These are phyloP conservation scores for Phytophthora lateralis DNA, from an alignment of 352 stramenopile genomes.

Conservation along the genomic window DNA sequence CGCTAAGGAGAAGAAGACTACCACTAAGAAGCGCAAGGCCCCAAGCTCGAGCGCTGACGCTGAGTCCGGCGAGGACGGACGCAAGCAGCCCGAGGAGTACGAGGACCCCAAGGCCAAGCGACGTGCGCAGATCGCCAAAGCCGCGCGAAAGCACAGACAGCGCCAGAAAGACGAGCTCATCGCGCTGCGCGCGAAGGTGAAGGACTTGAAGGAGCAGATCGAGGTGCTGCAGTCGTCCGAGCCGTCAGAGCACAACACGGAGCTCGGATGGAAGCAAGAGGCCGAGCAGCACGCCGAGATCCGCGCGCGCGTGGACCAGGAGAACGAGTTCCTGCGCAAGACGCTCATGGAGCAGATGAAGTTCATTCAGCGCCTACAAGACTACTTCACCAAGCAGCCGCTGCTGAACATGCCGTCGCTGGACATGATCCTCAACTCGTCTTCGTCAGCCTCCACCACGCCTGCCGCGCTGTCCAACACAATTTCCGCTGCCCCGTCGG, in stretches of 20 bases:
- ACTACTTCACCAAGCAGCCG: slow-evolving; percentile 92
- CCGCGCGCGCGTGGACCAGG: slow-evolving; percentile 85
- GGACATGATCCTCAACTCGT: slow-evolving; percentile 87
- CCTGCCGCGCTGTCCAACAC: slow-evolving; percentile 71
- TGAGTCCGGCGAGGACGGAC: slow-evolving; percentile 62
- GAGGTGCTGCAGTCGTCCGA: slow-evolving; percentile 89
- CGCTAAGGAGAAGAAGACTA: slow-evolving; percentile 56
- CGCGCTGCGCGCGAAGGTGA: slow-evolving; percentile 84
- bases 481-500: slow-evolving; percentile 56
- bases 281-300: slow-evolving; percentile 90
- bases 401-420: slow-evolving; percentile 89
- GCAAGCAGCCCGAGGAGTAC: slow-evolving; percentile 76
- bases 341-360: slow-evolving; percentile 93
- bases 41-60: slow-evolving; percentile 46
- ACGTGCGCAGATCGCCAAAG: slow-evolving; percentile 88
- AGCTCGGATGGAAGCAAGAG: slow-evolving; percentile 90
- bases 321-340: slow-evolving; percentile 90
- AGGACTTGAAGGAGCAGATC: slow-evolving; percentile 91
- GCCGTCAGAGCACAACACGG: slow-evolving; percentile 89
- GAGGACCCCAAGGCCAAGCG: slow-evolving; percentile 87
- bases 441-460: slow-evolving; percentile 60
- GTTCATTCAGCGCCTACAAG: slow-evolving; percentile 89
- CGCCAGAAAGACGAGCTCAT: slow-evolving; percentile 90
- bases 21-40: slow-evolving; percentile 80
- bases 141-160: slow-evolving; percentile 86